phyloP scores from a whole-genome alignment of 2,329 filamentous ascomycete genomes.

The Cladosporium sp. region DNA sequence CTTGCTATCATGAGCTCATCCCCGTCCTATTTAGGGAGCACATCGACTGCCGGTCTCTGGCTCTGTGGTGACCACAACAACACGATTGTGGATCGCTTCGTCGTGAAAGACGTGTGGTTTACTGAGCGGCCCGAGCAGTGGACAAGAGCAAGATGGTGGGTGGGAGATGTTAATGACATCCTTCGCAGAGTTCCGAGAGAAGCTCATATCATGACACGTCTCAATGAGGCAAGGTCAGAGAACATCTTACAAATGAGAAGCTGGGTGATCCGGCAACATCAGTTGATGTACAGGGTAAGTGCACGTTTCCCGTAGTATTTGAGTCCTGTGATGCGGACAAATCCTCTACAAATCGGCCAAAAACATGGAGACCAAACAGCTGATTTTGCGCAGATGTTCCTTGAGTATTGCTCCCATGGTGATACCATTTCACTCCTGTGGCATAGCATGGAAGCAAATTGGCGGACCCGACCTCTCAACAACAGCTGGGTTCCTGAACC shows the following conservation, averaged over 20 bases:
- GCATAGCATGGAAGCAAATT: background rate
- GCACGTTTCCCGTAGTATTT: background rate
- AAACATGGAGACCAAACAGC: background rate
- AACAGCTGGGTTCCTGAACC: slow-evolving; percentile 13
- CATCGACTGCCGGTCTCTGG: background rate
- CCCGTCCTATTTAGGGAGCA: background rate
- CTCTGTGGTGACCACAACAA: background rate
- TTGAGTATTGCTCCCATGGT: background rate
- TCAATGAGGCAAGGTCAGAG: background rate
- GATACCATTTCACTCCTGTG: background rate
- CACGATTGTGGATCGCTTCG: background rate
- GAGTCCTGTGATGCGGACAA: background rate
- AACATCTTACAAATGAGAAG: background rate
- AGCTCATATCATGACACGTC: background rate
- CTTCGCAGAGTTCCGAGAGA: background rate
- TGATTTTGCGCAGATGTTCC: background rate
- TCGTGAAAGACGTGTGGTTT: background rate
- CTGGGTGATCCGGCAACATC: background rate
- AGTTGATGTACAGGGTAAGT: background rate
- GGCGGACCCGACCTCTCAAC: background rate
- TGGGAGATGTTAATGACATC: background rate
- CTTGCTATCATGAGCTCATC: background rate
- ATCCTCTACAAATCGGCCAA: too few relatives aligned
- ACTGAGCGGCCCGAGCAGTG: background rate
- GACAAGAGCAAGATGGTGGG: background rate